Evolutionary conservation across 371 early-diverging fungal species (phyloP), one percentile per base, ranked within the genome.

Genomic region (Fennellomyces sp.): DNA sequence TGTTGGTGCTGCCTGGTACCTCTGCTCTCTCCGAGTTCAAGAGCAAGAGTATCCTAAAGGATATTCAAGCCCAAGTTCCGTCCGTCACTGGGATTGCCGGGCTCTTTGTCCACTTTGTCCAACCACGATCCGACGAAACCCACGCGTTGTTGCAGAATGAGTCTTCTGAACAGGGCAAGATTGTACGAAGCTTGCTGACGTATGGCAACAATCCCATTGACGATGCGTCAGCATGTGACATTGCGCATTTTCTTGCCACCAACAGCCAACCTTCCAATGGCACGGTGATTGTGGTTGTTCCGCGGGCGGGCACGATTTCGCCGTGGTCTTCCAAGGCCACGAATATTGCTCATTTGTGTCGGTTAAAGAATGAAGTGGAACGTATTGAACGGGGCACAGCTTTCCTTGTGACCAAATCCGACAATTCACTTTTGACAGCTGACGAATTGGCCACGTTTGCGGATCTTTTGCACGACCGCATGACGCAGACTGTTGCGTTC

Each of bases 241-340:
- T 86, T 42, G 62, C 72, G 11, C 41, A 62, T 12, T 72, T 86
- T 27, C 50, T 86, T 28, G 61, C 66, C 17, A 60, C 67, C 17
- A 65, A 65, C 7, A 56, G 48, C 29, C 75, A 76, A 60, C 63
- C 73, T 38, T 57, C 41, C 7, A 53, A 68, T 6, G 68, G 67
- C 38, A 74, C 81, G 10, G 72, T 83, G 51, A 70, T 88, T 27
- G 65, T 88, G 54, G 90, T 94, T 26, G 69, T 92, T 52, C 98
- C 98, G 2, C 88, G 97, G 19, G 83, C 86, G 52, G 97, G 97
- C 31, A 96, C 97, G 31, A 97, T 97, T 60, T 95, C 96, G 8
- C 97, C 98, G n/a, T 98, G 98, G 98, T 96, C 97, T 3, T 94
- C 96, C 56, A 98, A 98, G 80, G 98, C 98, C 2, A 96, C 97